These are phyloP conservation scores for Ogataea dorogensis DNA, from an alignment of 805 yeast species.

Conservation along the genomic window DNA sequence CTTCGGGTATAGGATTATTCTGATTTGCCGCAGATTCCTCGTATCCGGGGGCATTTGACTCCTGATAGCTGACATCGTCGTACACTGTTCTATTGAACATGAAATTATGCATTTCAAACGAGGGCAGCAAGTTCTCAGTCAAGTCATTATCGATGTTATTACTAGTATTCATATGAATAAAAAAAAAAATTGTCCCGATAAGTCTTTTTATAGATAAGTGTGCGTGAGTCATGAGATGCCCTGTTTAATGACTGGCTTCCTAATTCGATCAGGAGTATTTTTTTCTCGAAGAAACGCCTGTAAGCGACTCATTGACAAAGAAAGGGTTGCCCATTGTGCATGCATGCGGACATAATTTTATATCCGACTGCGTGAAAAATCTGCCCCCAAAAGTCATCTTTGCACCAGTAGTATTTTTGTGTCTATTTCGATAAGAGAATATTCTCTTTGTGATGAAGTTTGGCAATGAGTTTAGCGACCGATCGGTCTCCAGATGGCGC, in stretches of 20 bases:
- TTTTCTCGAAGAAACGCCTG: too few species aligned
- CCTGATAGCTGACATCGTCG: conserved; percentile 11
- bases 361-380: too few species aligned
- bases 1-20: conserved; percentile 1
- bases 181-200: too few species aligned
- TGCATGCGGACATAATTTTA: too few species aligned
- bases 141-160: too few species aligned
- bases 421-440: conserved; percentile 2
- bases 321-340: too few species aligned
- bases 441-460: conserved; percentile 62
- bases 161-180: too few species aligned
- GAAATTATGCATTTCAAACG: conserved; percentile 64
- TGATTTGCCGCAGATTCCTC: conserved; percentile 1
- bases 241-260: too few species aligned
- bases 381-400: not conserved
- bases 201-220: too few species aligned
- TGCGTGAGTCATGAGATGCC: too few species aligned
- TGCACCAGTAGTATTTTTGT: conserved; percentile 1
- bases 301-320: too few species aligned
- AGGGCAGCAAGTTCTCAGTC: conserved; percentile 54
- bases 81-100: conserved; percentile 25
- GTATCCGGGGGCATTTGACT: conserved; percentile 24
- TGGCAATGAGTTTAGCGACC: conserved; percentile 68
- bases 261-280: too few species aligned
- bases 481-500: conserved; percentile 88